Evolutionary conservation across 345 rosid genomes (phyloP).

Genomic region (Salix exigua): DNA sequence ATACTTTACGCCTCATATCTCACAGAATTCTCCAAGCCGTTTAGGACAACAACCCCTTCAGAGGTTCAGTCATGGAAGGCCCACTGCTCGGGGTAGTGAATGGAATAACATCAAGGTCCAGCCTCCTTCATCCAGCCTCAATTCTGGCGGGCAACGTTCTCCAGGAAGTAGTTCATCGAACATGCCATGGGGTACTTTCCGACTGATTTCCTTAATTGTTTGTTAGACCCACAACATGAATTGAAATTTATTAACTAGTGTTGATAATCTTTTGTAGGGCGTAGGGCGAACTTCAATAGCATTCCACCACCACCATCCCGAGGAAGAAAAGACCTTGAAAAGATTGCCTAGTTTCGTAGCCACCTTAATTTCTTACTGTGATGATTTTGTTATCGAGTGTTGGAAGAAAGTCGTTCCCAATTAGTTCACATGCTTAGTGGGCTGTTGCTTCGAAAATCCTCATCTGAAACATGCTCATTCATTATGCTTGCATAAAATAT

Average conservation of each 20-base stretch:
- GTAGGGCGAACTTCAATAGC: slow-evolving; percentile 66
- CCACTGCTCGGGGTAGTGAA: slow-evolving; percentile 48
- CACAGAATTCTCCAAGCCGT: slow-evolving; percentile 86
- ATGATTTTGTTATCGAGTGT: slow-evolving; percentile 48
- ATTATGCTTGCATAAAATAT: slow-evolving; percentile 47
- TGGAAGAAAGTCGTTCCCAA: slow-evolving; percentile 47
- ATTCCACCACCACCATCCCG: slow-evolving; percentile 75
- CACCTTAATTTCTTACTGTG: slow-evolving; percentile 24
- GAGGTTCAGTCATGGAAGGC: slow-evolving; percentile 53
- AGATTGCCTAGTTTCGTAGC: slow-evolving; percentile 55
- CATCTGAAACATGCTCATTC: slow-evolving; percentile 39
- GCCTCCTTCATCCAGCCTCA: slow-evolving; percentile 58
- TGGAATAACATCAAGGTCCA: slow-evolving; percentile 67
- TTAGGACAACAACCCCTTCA: slow-evolving; percentile 78
- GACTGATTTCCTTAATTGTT: slow-evolving; percentile 12
- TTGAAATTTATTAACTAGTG: slow-evolving; percentile 14
- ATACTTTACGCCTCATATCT: slow-evolving; percentile 45
- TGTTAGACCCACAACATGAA: not conserved
- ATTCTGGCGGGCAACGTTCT: slow-evolving; percentile 66
- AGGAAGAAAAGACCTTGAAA: slow-evolving; percentile 86
- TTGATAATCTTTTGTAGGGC: slow-evolving; percentile 50
- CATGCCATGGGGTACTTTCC: slow-evolving; percentile 77
- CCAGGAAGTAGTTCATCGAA: slow-evolving; percentile 71
- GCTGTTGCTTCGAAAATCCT: slow-evolving; percentile 47
- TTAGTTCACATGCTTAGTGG: slow-evolving; percentile 63